phyloP scores from a whole-genome alignment of 352 stramenopile genomes.

The Salisapilia sapeloensis region DNA sequence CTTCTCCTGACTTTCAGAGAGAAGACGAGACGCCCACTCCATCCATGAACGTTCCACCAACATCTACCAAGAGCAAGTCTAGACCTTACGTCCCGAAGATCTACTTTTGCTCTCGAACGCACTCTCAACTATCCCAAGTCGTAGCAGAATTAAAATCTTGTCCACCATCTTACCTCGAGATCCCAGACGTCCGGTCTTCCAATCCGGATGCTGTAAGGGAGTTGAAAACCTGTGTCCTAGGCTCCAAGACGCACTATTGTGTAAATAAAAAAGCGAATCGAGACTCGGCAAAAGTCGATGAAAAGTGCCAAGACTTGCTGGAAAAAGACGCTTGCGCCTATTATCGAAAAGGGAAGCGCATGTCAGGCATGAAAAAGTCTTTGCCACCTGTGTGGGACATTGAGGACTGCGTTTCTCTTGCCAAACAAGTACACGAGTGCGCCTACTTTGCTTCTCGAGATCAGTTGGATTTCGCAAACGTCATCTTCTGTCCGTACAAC shows the following conservation, averaged over 20 bases:
- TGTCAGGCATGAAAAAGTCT: conserved; percentile 24
- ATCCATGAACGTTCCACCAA: too few species aligned
- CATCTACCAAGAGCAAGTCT: too few species aligned
- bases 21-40: too few species aligned
- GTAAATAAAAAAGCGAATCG: conserved; percentile 58
- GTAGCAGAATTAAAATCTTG: conserved; percentile 68
- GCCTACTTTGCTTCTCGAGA: conserved; percentile 55
- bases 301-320: conserved; percentile 50
- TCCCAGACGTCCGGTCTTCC: conserved; percentile 12
- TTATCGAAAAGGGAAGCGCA: conserved; percentile 31
- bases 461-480: conserved; percentile 32
- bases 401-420: conserved; percentile 56
- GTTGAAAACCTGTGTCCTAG: conserved; percentile 67
- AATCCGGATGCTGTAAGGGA: conserved; percentile 13
- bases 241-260: conserved; percentile 66
- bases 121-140: conserved; percentile 73
- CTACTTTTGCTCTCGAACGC: conserved; percentile 79
- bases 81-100: too few species aligned
- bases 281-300: conserved; percentile 36
- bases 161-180: conserved; percentile 33
- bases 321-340: conserved; percentile 36
- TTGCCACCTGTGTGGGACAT: conserved; percentile 68
- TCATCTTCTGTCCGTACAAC: conserved; percentile 82
- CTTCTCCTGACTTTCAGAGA: too few species aligned
- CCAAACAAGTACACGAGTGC: conserved; percentile 62